phyloP scores from a whole-genome alignment of 768 basidiomycete genomes.

The Scleroderma bovista region DNA sequence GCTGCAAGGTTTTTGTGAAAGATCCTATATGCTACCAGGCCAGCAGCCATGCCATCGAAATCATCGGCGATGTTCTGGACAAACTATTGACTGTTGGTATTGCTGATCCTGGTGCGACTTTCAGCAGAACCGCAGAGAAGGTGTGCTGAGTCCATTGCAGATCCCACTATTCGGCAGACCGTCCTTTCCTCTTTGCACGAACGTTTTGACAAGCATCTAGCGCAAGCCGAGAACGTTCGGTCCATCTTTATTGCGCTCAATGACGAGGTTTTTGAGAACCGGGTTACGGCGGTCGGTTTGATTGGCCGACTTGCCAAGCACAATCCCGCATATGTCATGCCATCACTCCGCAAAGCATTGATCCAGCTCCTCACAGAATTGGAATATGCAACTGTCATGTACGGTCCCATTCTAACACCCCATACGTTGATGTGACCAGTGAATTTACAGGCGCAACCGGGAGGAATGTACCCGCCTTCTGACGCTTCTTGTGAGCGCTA shows the following conservation, averaged over 20 bases:
- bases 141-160: constrained; percentile 25
- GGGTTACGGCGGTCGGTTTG: constrained; percentile 82
- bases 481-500: constrained; percentile 84
- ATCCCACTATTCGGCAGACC: constrained; percentile 75
- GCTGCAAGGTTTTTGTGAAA: constrained; percentile 84
- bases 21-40: constrained; percentile 97
- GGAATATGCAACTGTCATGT: constrained; percentile 89
- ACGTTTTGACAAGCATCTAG: constrained; percentile 93
- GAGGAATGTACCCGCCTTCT: constrained; percentile 92
- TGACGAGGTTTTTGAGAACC: constrained; percentile 92
- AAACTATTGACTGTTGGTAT: constrained; percentile 93
- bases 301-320: constrained; percentile 92
- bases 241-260: constrained; percentile 96
- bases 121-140: background rate
- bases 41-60: constrained; percentile 92
- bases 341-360: constrained; percentile 88
- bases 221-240: constrained; percentile 97
- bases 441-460: constrained; percentile 58
- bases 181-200: constrained; percentile 86
- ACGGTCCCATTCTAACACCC: constrained; percentile 27
- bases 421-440: background rate
- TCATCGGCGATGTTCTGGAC: constrained; percentile 97
- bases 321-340: constrained; percentile 99
- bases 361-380: constrained; percentile 96
- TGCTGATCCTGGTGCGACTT: constrained; percentile 78